Percentiles rank a stretch among this genome's conserved stretches.
These are phyloP conservation scores for Colletotrichum spaethianum DNA, from an alignment of 2,329 filamentous ascomycete species.

Conservation along the genomic window DNA sequence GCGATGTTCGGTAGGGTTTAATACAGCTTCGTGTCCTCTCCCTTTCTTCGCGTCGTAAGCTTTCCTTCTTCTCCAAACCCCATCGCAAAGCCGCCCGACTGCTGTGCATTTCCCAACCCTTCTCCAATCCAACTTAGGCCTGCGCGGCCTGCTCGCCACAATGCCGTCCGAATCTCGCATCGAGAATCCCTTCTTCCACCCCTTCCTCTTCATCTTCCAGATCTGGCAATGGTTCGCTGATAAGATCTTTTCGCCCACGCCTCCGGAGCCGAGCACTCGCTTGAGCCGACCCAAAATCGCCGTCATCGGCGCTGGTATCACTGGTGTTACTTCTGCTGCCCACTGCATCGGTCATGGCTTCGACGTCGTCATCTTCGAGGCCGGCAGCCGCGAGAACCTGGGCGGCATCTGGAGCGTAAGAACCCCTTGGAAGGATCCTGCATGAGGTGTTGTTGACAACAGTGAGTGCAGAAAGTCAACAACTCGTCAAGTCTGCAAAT, in stretches of 20 bases:
- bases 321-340: constrained; percentile 81
- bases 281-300: constrained; percentile 77
- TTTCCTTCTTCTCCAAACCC: not conserved
- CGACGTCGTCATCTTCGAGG: constrained; percentile 85
- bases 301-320: constrained; percentile 80
- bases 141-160: constrained; percentile 21
- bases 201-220: constrained; percentile 74
- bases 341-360: constrained; percentile 91
- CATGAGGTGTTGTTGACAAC: constrained; percentile 26
- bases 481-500: constrained; percentile 87
- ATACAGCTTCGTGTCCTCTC: constrained; percentile 21
- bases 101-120: not conserved
- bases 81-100: not conserved
- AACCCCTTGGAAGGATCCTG: not conserved
- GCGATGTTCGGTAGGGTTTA: not conserved
- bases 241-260: constrained; percentile 77
- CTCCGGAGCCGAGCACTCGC: constrained; percentile 71
- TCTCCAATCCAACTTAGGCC: not conserved
- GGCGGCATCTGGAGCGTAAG: constrained; percentile 87
- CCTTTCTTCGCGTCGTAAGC: not conserved
- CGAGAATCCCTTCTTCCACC: constrained; percentile 62
- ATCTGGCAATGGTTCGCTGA: constrained; percentile 75
- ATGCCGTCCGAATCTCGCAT: constrained; percentile 53
- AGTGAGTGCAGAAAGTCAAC: constrained; percentile 76
- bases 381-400: constrained; percentile 74